Evolutionary conservation across 2,329 filamentous ascomycete genomes (phyloP).

Genomic region (Aphanocladium album): DNA sequence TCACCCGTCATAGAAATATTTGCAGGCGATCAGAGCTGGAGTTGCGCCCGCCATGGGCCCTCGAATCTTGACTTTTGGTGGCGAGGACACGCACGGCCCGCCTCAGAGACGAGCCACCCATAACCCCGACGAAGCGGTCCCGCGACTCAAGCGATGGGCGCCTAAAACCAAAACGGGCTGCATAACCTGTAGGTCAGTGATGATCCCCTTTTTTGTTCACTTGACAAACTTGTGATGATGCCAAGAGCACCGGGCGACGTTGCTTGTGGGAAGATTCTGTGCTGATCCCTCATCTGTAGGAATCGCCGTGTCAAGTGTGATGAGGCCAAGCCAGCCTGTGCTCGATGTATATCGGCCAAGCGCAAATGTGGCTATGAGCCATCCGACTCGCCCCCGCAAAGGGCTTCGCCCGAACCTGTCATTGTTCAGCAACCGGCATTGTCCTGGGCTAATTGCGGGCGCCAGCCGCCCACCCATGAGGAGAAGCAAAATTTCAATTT

Average conservation of each 20-base stretch:
- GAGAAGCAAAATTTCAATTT: conserved; percentile 6
- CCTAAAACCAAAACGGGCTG: conserved; percentile 9
- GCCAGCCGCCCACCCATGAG: background rate
- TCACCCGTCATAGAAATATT: background rate
- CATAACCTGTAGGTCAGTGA: conserved; percentile 4
- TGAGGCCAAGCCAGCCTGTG: conserved; percentile 6
- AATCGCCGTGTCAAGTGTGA: conserved; percentile 8
- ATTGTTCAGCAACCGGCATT: background rate
- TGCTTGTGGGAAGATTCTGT: background rate
- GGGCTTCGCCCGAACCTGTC: background rate
- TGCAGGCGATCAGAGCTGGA: background rate
- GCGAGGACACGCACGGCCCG: background rate
- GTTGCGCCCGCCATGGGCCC: background rate
- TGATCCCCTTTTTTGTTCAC: background rate
- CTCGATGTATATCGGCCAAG: background rate
- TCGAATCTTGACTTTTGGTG: background rate
- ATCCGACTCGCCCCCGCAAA: background rate
- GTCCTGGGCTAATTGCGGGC: background rate
- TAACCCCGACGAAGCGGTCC: conserved; percentile 1
- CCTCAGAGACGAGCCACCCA: conserved; percentile 7
- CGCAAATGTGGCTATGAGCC: conserved; percentile 2
- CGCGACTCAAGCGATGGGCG: conserved; percentile 9
- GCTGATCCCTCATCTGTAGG: background rate
- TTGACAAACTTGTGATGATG: background rate
- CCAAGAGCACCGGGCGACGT: background rate